Conservation (phyloP, 148 eudicot genomes). For the Spergularia marina region DNA sequence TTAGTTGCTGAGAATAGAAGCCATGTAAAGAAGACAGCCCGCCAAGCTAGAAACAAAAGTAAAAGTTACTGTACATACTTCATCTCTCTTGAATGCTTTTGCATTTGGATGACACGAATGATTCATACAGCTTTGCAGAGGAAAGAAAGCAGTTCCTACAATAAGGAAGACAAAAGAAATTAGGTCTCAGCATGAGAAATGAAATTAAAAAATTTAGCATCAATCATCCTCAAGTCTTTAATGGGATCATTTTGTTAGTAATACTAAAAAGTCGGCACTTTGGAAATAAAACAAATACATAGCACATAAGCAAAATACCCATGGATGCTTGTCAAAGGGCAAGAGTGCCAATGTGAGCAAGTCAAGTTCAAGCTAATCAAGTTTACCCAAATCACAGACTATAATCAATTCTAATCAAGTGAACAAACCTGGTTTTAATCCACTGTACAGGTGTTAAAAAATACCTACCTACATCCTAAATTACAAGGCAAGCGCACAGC, state of each 20-base stretch:
- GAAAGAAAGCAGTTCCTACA: constrained; percentile 90
- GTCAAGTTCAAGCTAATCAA: too few relatives aligned
- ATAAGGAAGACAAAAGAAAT: neutral
- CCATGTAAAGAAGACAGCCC: neutral
- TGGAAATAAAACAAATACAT: neutral
- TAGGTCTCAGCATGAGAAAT: neutral
- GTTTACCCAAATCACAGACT: too few relatives aligned
- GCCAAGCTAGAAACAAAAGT: neutral
- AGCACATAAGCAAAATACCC: neutral
- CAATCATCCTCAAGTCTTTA: too few relatives aligned
- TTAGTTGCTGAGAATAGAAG: neutral
- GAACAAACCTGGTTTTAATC: too few relatives aligned
- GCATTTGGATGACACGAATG: constrained; percentile 94
- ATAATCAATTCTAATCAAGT: too few relatives aligned
- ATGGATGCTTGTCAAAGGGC: too few relatives aligned
- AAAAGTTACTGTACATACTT: constrained; percentile 40
- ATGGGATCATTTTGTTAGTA: too few relatives aligned
- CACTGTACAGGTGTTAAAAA: too few relatives aligned
- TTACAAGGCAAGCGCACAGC: too few relatives aligned
- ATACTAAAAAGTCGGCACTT: too few relatives aligned
- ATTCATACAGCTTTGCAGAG: constrained; percentile 96
- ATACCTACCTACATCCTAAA: too few relatives aligned
- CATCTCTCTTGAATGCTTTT: constrained; percentile 90
- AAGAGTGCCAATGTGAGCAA: too few relatives aligned
- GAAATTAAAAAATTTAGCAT: neutral